These are phyloP conservation scores for Alternaria sp. DNA, from an alignment of 2,329 filamentous ascomycete genomes.

Conservation along the genomic window DNA sequence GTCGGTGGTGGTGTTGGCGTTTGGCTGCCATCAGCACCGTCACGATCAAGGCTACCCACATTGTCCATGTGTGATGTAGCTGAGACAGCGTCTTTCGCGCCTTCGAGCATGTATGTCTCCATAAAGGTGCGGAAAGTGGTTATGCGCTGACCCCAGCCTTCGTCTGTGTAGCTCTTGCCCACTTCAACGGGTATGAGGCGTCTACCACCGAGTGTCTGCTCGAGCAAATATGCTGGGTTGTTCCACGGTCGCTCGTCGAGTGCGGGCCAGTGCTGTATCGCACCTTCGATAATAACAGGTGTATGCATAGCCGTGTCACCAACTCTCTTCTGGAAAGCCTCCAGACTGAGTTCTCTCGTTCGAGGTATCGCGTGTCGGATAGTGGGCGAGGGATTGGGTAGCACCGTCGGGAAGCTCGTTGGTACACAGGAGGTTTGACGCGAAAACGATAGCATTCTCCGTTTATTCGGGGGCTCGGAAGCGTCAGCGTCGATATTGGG, in stretches of 20 bases:
- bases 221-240: constrained; percentile 76
- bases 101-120: constrained; percentile 63
- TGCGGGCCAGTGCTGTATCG: constrained; percentile 80
- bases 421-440: constrained; percentile 7
- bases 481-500: background rate
- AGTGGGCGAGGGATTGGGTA: constrained; percentile 11
- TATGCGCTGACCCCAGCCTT: constrained; percentile 83
- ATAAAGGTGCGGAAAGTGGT: constrained; percentile 79
- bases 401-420: constrained; percentile 26
- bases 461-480: constrained; percentile 26
- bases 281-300: constrained; percentile 73
- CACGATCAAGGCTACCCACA: too few relatives aligned
- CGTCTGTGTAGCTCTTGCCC: constrained; percentile 87
- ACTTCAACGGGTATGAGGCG: constrained; percentile 87
- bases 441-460: constrained; percentile 21
- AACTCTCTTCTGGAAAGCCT: constrained; percentile 42
- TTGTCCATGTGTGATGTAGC: background rate
- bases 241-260: constrained; percentile 74
- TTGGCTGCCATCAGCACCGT: too few relatives aligned
- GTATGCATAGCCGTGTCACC: constrained; percentile 44
- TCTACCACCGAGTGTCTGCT: constrained; percentile 76
- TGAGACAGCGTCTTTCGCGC: background rate
- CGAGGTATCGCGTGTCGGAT: constrained; percentile 36
- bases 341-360: constrained; percentile 27
- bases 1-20: constrained; percentile 43